Percentiles rank a stretch among this genome's conserved stretches.
These are phyloP conservation scores for Aegilops sharonensis DNA, from an alignment of 176 grass and related monocot species.

Conservation along the genomic window DNA sequence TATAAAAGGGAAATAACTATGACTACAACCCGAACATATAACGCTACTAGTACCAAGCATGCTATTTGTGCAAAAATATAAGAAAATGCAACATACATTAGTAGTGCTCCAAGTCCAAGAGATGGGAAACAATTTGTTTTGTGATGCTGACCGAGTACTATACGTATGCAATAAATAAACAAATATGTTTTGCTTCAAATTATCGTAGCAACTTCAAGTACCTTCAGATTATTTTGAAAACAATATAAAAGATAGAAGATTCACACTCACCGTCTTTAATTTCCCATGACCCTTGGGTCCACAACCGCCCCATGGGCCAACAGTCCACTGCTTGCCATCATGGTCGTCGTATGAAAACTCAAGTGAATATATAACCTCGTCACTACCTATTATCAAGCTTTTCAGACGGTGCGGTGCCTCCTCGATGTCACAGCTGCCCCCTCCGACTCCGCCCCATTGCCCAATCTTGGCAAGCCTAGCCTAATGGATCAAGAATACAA, in stretches of 20 bases:
- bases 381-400: neutral
- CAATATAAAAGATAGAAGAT: neutral
- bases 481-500: neutral
- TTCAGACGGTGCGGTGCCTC: neutral
- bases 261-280: neutral
- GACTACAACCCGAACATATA: too few species aligned
- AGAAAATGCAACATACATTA: too few species aligned
- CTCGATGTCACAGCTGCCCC: neutral
- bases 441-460: neutral
- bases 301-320: neutral
- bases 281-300: neutral
- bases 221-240: too few species aligned
- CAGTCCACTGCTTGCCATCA: neutral
- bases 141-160: too few species aligned
- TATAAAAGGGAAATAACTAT: too few species aligned
- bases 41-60: too few species aligned
- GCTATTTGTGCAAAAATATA: too few species aligned
- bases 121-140: too few species aligned
- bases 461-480: constrained; percentile 5
- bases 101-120: too few species aligned
- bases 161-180: too few species aligned
- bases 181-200: too few species aligned
- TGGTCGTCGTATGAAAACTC: neutral
- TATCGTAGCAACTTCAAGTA: too few species aligned
- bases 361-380: neutral